These are phyloP conservation scores for Microsporum canis DNA, from an alignment of 2,329 filamentous ascomycete species.

Conservation along the genomic window DNA sequence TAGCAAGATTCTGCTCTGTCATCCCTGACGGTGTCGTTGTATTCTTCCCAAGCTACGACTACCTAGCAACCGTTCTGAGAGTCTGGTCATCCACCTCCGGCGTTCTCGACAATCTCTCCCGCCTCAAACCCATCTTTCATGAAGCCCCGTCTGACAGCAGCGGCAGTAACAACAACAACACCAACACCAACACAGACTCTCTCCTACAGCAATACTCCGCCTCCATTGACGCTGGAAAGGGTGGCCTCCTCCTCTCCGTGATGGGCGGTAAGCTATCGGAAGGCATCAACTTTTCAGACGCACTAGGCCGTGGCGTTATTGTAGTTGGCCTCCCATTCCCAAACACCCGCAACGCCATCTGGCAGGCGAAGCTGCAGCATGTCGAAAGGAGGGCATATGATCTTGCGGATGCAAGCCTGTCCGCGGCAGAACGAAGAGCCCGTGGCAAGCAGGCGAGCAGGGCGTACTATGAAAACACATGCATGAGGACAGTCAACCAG, in stretches of 20 bases:
- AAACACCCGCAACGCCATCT: constrained; percentile 78
- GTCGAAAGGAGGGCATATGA: constrained; percentile 52
- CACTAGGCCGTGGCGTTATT: constrained; percentile 74
- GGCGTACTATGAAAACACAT: constrained; percentile 86
- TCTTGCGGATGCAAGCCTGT: constrained; percentile 16
- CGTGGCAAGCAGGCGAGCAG: constrained; percentile 45
- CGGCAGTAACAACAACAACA: constrained; percentile 16
- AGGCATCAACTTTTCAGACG: constrained; percentile 95
- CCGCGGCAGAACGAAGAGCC: constrained; percentile 22
- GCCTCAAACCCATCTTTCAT: constrained; percentile 41
- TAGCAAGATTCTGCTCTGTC: constrained; percentile 58
- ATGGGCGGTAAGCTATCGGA: constrained; percentile 92
- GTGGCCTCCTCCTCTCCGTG: constrained; percentile 76
- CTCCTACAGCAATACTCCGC: constrained; percentile 61
- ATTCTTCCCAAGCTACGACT: constrained; percentile 93
- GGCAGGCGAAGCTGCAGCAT: constrained; percentile 84
- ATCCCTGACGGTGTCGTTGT: constrained; percentile 85
- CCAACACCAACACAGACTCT: constrained; percentile 45
- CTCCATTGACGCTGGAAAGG: constrained; percentile 51
- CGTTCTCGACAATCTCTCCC: constrained; percentile 23
- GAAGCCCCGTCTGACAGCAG: constrained; percentile 30
- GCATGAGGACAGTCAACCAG: constrained; percentile 95
- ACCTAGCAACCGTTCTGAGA: constrained; percentile 61
- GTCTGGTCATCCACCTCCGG: constrained; percentile 41
- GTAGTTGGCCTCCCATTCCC: constrained; percentile 91